Percentiles rank a stretch among this genome's conserved stretches.
Evolutionary conservation across 805 yeast species (phyloP).

Genomic region (Helenozyma rhizophorensis): DNA sequence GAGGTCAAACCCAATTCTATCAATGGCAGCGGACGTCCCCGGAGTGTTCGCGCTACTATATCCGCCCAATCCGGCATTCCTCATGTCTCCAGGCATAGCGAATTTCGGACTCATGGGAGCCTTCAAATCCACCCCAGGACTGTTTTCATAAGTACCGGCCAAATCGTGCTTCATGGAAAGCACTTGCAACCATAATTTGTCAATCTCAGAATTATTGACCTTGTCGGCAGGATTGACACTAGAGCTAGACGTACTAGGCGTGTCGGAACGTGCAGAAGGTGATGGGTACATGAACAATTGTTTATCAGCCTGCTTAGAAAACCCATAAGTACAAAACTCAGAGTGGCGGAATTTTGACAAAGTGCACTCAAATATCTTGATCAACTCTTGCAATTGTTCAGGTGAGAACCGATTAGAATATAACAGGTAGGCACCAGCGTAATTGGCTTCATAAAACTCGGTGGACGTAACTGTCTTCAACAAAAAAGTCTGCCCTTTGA

Average conservation of each 20-base stretch:
- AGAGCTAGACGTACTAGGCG: too few relatives aligned
- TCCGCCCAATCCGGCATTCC: too few relatives aligned
- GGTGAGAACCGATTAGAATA: slow-evolving; percentile 13
- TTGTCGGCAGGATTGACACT: slow-evolving; percentile 5
- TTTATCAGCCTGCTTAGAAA: slow-evolving; percentile 9
- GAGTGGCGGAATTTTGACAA: slow-evolving; percentile 10
- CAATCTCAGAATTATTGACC: slow-evolving; percentile 25
- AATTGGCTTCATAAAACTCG: slow-evolving; percentile 26
- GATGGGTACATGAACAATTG: not conserved
- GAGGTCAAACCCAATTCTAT: slow-evolving; percentile 10
- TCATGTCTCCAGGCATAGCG: not conserved
- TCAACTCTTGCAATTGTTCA: slow-evolving; percentile 24
- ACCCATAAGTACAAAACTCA: slow-evolving; percentile 9
- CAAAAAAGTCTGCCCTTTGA: slow-evolving; percentile 50
- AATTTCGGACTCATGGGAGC: not conserved
- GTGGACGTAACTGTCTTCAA: slow-evolving; percentile 29
- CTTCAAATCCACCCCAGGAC: not conserved
- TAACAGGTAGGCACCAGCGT: slow-evolving; percentile 11
- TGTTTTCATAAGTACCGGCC: not conserved
- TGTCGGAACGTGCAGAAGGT: too few relatives aligned
- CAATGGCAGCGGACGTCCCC: not conserved
- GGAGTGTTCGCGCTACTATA: not conserved
- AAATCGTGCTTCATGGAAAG: slow-evolving; percentile 25
- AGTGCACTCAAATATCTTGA: slow-evolving; percentile 12
- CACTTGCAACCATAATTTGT: slow-evolving; percentile 33